A percentile compares a stretch with the other conserved stretches of the same genome.
Conservation (phyloP, 2,329 filamentous ascomycete genomes). For the Escovopsis sp. region DNA sequence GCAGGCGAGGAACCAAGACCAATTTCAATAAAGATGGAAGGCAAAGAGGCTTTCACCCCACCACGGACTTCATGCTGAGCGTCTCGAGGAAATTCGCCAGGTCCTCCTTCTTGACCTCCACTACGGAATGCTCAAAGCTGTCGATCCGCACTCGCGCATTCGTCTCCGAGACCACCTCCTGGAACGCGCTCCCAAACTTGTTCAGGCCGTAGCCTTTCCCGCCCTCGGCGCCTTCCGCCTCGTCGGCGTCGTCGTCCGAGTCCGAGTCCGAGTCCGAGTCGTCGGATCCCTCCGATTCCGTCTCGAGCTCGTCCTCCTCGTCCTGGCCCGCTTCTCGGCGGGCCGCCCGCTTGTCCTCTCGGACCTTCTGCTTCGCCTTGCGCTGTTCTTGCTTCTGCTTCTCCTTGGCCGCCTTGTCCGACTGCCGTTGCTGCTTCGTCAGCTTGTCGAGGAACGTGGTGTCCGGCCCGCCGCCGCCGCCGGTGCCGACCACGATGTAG, state of each 20-base stretch:
- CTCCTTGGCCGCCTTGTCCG: conserved; percentile 47
- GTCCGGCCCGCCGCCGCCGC: conserved; percentile 67
- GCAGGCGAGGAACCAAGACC: too few species aligned
- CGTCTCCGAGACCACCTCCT: conserved; percentile 86
- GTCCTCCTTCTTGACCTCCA: conserved; percentile 96
- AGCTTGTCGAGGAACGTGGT: conserved; percentile 54
- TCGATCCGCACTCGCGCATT: conserved; percentile 83
- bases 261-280: conserved; percentile 8
- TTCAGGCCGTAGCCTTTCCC: conserved; percentile 64
- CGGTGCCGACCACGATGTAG: conserved; percentile 87
- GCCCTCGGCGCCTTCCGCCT: conserved; percentile 37
- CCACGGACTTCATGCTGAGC: conserved; percentile 80
- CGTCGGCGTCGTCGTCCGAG: conserved; percentile 29
- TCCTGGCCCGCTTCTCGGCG: conserved; percentile 33
- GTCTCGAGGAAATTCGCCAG: conserved; percentile 80
- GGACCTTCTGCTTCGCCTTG: conserved; percentile 41
- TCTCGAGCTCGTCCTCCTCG: conserved; percentile 32
- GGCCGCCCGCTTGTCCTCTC: conserved; percentile 46
- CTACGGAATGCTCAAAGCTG: conserved; percentile 93
- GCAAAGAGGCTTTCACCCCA: conserved; percentile 30
- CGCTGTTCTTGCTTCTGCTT: conserved; percentile 46
- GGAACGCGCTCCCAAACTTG: conserved; percentile 86
- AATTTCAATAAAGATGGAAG: neutral
- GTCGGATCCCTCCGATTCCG: conserved; percentile 26
- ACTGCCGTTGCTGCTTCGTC: conserved; percentile 46